phyloP scores from a whole-genome alignment of 176 grass and related monocot genomes.

The Avena insularis region DNA sequence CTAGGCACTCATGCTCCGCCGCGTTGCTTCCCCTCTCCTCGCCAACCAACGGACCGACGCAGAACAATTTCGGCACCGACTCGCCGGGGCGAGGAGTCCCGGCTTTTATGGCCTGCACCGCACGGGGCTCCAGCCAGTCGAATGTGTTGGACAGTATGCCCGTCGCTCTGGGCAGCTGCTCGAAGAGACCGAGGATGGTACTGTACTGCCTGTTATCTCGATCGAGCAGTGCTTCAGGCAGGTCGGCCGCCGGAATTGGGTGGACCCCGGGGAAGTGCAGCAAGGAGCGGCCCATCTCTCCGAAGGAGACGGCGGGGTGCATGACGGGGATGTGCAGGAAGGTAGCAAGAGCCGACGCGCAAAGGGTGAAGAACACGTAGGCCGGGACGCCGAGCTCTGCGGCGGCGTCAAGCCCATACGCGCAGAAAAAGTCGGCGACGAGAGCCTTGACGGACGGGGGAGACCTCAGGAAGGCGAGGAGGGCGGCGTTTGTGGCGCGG shows the following conservation, averaged over 20 bases:
- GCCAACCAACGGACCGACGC: slow-evolving; percentile 62
- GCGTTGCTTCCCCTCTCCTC: slow-evolving; percentile 17
- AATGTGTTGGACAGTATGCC: slow-evolving; percentile 66
- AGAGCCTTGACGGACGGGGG: slow-evolving; percentile 50
- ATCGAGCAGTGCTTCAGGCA: slow-evolving; percentile 45
- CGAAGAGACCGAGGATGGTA: slow-evolving; percentile 22
- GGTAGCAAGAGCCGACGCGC: slow-evolving; percentile 46
- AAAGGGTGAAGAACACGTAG: slow-evolving; percentile 54
- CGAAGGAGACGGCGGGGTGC: slow-evolving; percentile 32
- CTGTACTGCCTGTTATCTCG: slow-evolving; percentile 44
- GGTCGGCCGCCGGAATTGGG: slow-evolving; percentile 51
- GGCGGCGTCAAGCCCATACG: slow-evolving; percentile 52
- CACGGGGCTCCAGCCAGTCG: slow-evolving; percentile 54
- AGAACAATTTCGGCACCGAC: slow-evolving; percentile 49
- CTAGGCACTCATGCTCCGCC: slow-evolving; percentile 44
- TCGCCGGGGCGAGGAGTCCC: slow-evolving; percentile 47
- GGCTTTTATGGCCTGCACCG: slow-evolving; percentile 45
- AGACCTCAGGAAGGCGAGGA: slow-evolving; percentile 40
- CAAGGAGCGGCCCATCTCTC: slow-evolving; percentile 51
- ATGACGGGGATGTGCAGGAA: slow-evolving; percentile 53
- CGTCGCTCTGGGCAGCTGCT: slow-evolving; percentile 43
- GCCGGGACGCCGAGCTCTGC: slow-evolving; percentile 46
- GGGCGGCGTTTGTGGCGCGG: slow-evolving; percentile 29
- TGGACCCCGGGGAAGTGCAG: slow-evolving; percentile 61
- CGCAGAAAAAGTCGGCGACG: slow-evolving; percentile 67